Evolutionary conservation across 192 early-diverging fungal genomes (phyloP).

Genomic region (Entophlyctis helioformis): DNA sequence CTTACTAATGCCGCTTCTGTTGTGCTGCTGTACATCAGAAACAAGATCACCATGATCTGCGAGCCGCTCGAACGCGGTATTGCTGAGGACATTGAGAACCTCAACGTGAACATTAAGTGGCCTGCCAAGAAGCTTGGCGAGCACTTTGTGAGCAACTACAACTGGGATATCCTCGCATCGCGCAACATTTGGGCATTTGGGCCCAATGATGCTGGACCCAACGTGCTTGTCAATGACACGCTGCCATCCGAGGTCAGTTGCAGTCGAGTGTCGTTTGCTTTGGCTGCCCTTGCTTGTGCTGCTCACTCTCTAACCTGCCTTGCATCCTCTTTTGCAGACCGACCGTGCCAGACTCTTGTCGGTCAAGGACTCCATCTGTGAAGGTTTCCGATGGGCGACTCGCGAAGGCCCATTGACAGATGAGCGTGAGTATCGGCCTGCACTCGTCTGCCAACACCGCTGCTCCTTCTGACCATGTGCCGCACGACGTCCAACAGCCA

Average conservation of each 20-base stretch:
- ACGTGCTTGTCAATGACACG: constrained; percentile 93
- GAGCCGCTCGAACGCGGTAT: constrained; percentile 88
- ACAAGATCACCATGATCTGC: constrained; percentile 91
- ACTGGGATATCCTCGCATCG: constrained; percentile 88
- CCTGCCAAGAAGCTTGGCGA: constrained; percentile 59
- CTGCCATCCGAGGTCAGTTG: constrained; percentile 64
- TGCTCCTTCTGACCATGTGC: not conserved
- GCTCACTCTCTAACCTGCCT: not conserved
- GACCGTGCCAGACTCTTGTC: constrained; percentile 70
- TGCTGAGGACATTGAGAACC: constrained; percentile 82
- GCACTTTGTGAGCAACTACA: constrained; percentile 73
- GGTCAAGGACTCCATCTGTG: constrained; percentile 75
- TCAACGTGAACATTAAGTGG: constrained; percentile 60
- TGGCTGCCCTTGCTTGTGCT: not conserved
- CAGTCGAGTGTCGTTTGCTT: not conserved
- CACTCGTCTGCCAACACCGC: not conserved
- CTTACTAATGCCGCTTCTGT: too few species aligned
- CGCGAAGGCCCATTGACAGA: constrained; percentile 94
- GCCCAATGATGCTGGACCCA: constrained; percentile 82
- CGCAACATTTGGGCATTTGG: constrained; percentile 99
- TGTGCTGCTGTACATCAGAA: constrained; percentile 40
- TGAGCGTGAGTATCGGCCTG: constrained; percentile 57
- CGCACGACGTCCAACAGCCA: constrained; percentile 36
- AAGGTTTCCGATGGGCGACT: constrained; percentile 97
- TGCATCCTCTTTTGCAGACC: constrained; percentile 15